Conservation (phyloP, 148 eudicot genomes). For the Rhododendron vialii region DNA sequence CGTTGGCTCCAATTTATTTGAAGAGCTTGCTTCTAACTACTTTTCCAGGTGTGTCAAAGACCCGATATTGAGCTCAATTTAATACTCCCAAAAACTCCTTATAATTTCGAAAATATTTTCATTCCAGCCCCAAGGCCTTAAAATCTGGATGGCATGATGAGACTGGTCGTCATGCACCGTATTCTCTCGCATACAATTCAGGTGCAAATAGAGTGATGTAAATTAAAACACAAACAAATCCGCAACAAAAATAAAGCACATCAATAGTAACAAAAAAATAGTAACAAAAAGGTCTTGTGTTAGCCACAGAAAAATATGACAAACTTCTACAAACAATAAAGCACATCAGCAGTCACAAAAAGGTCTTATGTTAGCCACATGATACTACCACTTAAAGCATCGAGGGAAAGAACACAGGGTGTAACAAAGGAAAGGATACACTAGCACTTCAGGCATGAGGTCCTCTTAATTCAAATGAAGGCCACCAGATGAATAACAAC, state of each 20-base stretch:
- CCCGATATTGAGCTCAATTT: no score
- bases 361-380: background rate
- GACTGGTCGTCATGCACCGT: no score
- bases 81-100: no score
- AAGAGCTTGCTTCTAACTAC: no score
- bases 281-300: background rate
- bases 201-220: background rate
- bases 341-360: conserved; percentile 3
- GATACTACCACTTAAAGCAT: background rate
- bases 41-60: no score
- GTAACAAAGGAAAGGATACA: no score
- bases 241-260: background rate
- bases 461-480: background rate
- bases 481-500: background rate
- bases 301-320: background rate
- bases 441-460: background rate
- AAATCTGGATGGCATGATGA: no score
- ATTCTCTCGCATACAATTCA: background rate
- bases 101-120: no score
- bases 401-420: background rate
- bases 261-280: background rate
- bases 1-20: no score
- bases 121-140: no score
- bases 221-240: background rate
- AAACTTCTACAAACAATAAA: conserved; percentile 3